These are phyloP conservation scores for Pelargonium hybrid DNA, from an alignment of 441 rosid genomes.

Conservation along the genomic window DNA sequence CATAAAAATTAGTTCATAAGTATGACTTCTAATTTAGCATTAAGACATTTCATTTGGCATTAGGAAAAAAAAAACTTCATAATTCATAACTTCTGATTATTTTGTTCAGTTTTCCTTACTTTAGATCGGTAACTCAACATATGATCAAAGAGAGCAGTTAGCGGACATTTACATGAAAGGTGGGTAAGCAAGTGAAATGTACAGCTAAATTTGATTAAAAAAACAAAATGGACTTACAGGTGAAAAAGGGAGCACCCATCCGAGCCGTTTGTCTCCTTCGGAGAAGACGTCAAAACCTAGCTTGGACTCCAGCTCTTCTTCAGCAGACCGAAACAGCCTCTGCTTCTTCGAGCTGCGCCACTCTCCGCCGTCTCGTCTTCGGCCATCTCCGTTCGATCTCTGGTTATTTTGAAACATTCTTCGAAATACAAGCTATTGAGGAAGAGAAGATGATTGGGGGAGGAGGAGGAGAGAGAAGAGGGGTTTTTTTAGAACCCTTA, in stretches of 20 bases:
- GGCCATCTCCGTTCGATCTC: slow-evolving; percentile 35
- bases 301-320: slow-evolving; percentile 84
- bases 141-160: too few species aligned
- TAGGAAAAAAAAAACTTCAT: too few species aligned
- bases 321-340: slow-evolving; percentile 58
- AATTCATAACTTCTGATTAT: too few species aligned
- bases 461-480: background rate
- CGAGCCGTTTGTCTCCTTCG: slow-evolving; percentile 91
- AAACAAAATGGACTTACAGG: slow-evolving; percentile 38
- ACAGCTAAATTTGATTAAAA: background rate
- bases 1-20: too few species aligned
- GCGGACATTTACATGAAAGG: too few species aligned
- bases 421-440: background rate
- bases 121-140: too few species aligned
- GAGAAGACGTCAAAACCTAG: slow-evolving; percentile 79
- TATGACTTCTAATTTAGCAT: too few species aligned
- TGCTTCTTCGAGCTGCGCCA: slow-evolving; percentile 50
- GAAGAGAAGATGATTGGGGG: background rate
- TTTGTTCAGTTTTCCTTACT: too few species aligned
- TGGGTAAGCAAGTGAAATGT: background rate
- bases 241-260: slow-evolving; percentile 80
- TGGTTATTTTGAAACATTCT: slow-evolving; percentile 5
- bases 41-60: too few species aligned
- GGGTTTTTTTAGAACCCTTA: background rate
- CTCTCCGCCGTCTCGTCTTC: slow-evolving; percentile 47